Evolutionary conservation across 139 green algal genomes (phyloP).

Genomic region (Chlorella ohadii): DNA sequence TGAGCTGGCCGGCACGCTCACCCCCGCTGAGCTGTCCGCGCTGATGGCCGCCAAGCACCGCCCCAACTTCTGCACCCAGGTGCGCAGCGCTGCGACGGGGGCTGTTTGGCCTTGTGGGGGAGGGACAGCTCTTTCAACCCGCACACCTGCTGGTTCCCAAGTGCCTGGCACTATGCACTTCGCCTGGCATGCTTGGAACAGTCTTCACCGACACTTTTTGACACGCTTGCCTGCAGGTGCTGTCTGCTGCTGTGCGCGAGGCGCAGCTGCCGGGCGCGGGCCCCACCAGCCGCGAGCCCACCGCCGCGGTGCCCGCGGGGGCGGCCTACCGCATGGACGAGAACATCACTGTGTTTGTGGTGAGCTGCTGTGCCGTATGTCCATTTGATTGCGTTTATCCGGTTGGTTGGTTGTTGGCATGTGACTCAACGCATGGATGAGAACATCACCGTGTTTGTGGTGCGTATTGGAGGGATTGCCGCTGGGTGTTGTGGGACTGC

Average conservation of each 20-base stretch:
- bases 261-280: conserved; percentile 16
- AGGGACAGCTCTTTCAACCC: no score
- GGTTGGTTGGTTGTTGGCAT: no score
- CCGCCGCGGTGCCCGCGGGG: background rate
- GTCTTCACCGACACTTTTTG: no score
- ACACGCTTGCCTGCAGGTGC: conserved; percentile 2
- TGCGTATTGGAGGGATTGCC: no score
- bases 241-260: background rate
- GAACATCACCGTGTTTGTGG: conserved; percentile 73
- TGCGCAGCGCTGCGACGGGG: no score
- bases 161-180: no score
- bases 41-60: conserved; percentile 43
- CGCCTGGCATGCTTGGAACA: no score
- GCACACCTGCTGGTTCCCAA: no score
- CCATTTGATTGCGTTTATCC: no score
- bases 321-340: conserved; percentile 53
- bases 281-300: conserved; percentile 9
- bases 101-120: no score
- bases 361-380: no score
- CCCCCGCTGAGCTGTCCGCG: conserved; percentile 27
- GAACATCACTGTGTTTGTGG: conserved; percentile 73
- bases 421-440: conserved; percentile 63
- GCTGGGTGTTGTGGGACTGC: no score
- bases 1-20: conserved; percentile 36
- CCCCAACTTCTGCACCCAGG: conserved; percentile 40